Conservation (phyloP, 2,329 filamentous ascomycete genomes). For the Neophaeococcomyces aloes region DNA sequence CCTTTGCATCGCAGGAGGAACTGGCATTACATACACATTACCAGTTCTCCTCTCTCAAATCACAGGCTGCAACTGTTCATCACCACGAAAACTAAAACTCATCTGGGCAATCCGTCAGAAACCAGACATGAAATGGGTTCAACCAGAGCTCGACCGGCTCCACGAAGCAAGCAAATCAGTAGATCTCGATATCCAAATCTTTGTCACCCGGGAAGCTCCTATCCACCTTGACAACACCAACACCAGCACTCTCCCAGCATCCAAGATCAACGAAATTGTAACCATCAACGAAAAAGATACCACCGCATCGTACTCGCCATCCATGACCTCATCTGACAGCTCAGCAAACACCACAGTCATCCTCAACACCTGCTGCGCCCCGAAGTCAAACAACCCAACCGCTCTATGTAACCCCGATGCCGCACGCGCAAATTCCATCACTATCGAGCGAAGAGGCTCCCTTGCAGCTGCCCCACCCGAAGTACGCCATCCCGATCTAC, state of each 20-base stretch:
- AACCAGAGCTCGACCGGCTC: constrained; percentile 45
- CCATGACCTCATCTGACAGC: constrained; percentile 2
- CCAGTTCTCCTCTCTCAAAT: constrained; percentile 39
- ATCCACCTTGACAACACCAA: neutral
- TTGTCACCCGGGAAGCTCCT: constrained; percentile 45
- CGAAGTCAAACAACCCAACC: neutral
- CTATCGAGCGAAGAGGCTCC: constrained; percentile 9
- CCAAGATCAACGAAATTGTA: constrained; percentile 16
- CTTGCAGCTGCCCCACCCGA: constrained; percentile 25
- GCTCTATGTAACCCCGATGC: constrained; percentile 19
- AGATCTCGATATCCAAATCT: constrained; percentile 45
- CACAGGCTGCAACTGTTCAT: constrained; percentile 8
- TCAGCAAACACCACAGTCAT: neutral
- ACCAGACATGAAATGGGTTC: constrained; percentile 49
- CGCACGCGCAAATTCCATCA: constrained; percentile 15
- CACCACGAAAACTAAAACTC: constrained; percentile 45
- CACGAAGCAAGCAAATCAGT: constrained; percentile 29
- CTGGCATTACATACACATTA: constrained; percentile 48
- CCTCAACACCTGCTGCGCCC: neutral
- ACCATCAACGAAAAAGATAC: constrained; percentile 15
- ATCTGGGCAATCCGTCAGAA: constrained; percentile 53
- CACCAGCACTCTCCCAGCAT: constrained; percentile 15
- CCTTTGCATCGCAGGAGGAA: constrained; percentile 48
- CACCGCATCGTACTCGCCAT: constrained; percentile 4
- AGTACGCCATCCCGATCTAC: constrained; percentile 38